Evolutionary conservation across 2,329 filamentous ascomycete species (phyloP).

Genomic region (Clarireedia paspali): DNA sequence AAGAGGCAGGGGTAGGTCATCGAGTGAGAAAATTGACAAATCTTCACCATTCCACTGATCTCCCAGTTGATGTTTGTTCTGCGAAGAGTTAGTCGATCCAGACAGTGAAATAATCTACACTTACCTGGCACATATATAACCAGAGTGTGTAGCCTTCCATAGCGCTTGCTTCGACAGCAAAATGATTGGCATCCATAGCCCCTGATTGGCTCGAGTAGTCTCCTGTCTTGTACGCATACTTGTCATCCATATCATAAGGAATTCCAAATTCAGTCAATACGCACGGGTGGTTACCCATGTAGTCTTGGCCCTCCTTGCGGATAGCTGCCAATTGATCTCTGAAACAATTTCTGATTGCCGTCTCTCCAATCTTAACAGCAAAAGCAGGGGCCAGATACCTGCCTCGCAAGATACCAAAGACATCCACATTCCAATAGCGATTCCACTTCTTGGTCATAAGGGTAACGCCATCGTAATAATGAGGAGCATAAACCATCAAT

Average conservation of each 20-base stretch:
- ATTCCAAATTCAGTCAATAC: constrained; percentile 94
- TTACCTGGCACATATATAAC: constrained; percentile 70
- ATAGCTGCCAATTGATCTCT: constrained; percentile 79
- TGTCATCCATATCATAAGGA: constrained; percentile 97
- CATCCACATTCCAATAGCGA: constrained; percentile 91
- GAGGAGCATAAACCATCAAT: constrained; percentile 84
- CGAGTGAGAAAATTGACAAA: constrained; percentile 77
- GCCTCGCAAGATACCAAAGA: constrained; percentile 83
- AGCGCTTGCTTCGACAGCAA: constrained; percentile 74
- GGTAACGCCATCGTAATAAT: constrained; percentile 96
- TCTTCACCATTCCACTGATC: constrained; percentile 98
- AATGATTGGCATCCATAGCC: constrained; percentile 95
- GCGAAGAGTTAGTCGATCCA: constrained; percentile 16
- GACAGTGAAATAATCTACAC: constrained; percentile 17
- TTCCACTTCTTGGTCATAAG: constrained; percentile 99
- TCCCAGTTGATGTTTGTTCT: constrained; percentile 83
- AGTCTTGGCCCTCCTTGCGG: constrained; percentile 76
- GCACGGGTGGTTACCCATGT: constrained; percentile 82
- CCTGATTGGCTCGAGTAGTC: constrained; percentile 89
- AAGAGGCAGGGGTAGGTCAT: constrained; percentile 61
- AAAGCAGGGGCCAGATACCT: constrained; percentile 84
- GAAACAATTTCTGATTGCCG: constrained; percentile 89
- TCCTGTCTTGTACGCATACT: constrained; percentile 89
- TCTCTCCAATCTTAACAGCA: constrained; percentile 87
- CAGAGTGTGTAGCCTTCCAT: constrained; percentile 85